These are phyloP conservation scores for Auxenochlorella protothecoides DNA, from an alignment of 139 green algal species.

Conservation along the genomic window DNA sequence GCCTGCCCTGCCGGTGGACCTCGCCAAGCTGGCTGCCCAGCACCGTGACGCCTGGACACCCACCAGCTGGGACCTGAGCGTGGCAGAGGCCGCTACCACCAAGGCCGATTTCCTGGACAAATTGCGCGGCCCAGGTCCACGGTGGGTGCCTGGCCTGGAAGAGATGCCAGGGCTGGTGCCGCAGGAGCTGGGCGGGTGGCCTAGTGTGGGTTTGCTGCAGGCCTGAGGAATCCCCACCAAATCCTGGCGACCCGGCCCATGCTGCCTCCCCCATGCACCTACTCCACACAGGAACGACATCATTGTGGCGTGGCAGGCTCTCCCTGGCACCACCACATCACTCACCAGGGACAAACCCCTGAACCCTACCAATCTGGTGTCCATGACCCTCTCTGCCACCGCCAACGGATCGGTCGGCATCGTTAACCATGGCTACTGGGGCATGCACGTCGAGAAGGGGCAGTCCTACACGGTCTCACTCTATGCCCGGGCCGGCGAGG, in stretches of 20 bases:
- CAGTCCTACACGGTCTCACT: slow-evolving; percentile 21
- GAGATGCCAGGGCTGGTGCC: neutral
- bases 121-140: too few relatives aligned
- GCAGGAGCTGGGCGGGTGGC: neutral
- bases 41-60: neutral
- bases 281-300: slow-evolving; percentile 10
- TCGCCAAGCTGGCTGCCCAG: neutral
- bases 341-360: slow-evolving; percentile 22
- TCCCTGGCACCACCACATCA: slow-evolving; percentile 7
- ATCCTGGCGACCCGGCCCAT: too few relatives aligned
- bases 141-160: neutral
- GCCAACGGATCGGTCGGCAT: slow-evolving; percentile 8
- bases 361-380: slow-evolving; percentile 7
- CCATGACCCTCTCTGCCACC: slow-evolving; percentile 8
- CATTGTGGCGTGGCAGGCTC: slow-evolving; percentile 15
- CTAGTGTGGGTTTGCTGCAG: too few relatives aligned
- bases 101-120: too few relatives aligned
- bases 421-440: slow-evolving; percentile 33
- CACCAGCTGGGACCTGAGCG: too few relatives aligned
- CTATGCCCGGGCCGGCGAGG: slow-evolving; percentile 2
- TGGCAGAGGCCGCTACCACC: too few relatives aligned
- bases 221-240: too few relatives aligned
- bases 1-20: neutral
- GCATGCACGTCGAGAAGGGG: slow-evolving; percentile 8
- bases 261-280: neutral